Percentiles rank a stretch among this genome's conserved stretches.
Conservation (phyloP, 352 stramenopile species). For the Phytopythium montanum region DNA sequence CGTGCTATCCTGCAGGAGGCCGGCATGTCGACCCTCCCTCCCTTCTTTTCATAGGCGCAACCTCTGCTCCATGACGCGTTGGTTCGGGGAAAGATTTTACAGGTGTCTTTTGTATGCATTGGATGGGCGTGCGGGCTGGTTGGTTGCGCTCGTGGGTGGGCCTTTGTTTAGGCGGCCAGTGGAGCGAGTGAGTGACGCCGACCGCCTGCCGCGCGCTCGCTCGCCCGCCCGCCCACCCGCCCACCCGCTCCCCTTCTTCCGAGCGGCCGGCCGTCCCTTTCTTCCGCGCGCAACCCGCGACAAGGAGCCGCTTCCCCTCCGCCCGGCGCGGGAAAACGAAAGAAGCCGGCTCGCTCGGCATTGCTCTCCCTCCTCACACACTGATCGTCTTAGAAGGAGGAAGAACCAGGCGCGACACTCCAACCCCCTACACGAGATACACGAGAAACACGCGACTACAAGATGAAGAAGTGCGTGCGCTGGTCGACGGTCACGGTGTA, state of each 20-base stretch:
- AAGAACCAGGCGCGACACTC: too few species aligned
- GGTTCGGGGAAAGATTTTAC: conserved; percentile 9
- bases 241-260: conserved; percentile 1
- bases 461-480: conserved; percentile 45
- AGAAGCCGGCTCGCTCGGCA: background rate
- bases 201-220: background rate
- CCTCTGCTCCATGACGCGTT: too few species aligned
- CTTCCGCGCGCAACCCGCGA: background rate
- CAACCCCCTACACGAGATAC: background rate
- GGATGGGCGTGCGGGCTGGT: background rate
- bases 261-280: background rate
- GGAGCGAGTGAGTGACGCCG: background rate
- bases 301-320: background rate
- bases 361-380: background rate
- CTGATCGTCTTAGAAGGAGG: too few species aligned
- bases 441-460: background rate
- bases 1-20: too few species aligned
- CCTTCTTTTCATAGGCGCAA: background rate
- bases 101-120: conserved; percentile 8
- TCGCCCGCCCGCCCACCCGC: background rate
- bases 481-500: conserved; percentile 65
- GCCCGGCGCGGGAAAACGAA: conserved; percentile 5
- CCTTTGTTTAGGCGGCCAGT: background rate
- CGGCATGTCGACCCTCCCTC: background rate
- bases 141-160: background rate